Base-by-base conservation (phyloP, 345 rosid species). In the Salix purpurea region DNA sequence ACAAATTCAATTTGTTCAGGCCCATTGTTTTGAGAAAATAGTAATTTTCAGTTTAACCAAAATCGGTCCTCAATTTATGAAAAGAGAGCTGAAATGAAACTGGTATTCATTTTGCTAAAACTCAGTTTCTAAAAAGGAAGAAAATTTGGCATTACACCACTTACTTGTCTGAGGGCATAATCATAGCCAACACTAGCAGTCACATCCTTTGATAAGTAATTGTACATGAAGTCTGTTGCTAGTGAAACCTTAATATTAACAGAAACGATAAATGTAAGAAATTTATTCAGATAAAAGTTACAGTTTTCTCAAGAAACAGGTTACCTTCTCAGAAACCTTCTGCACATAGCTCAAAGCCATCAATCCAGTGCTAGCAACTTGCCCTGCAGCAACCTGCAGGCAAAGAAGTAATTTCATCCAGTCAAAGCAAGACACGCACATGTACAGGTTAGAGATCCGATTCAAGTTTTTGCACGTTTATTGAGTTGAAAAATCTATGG, bases 91-190 rank as follows among this genome's bases (percentile, higher is more conserved):
- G 5, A 61, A 23, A 61, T 61, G 64, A 26, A 13, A n/a, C 58
- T 4, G 3, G 61, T 23, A 65, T 8, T 10, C 58, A 77, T 62
- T 26, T 15, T 28, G 26, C 10, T n/a, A 32, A 21, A 62, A 40
- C 3, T 67, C 23, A 24, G 24, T 23, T 44, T 69, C 48, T 28
- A 60, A 18, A 50, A 34, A 23, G 71, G 18, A 24, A 39, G 65
- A 54, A 58, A 28, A 62, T 70, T 60, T 48, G 73, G 19, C 70
- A 78, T 32, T 21, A 67, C 21, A 42, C 58, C 28, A 71, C 56
- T 83, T 91, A 96, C 99, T 89, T 96, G 99, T 92, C 99, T 83
- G 34, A 96, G 94, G 66, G 91, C 85, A 91, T 93, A 96, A 88
- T 96, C 99, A 79, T 96, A 96, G 42, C 99, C 97, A 32, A 91